Percentiles rank a stretch among this genome's conserved stretches.
These are phyloP conservation scores for Mycena capillaripes DNA, from an alignment of 768 basidiomycete species.

Conservation along the genomic window DNA sequence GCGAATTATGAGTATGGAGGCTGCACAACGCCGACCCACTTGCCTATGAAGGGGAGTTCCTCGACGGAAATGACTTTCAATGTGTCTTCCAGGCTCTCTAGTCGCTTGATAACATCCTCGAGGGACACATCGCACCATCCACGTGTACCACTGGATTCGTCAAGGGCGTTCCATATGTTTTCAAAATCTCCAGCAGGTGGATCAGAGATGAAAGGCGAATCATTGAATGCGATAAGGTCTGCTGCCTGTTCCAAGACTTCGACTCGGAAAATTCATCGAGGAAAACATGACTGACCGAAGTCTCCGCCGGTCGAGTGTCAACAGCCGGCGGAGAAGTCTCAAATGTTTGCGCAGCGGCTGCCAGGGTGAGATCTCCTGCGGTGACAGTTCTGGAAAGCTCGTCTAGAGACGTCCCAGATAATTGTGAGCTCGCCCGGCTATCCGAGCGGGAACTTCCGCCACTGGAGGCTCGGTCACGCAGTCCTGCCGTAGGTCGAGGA, in stretches of 20 bases:
- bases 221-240: constrained; percentile 79
- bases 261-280: neutral
- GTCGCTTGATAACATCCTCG: constrained; percentile 64
- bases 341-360: constrained; percentile 49
- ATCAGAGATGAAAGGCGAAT: constrained; percentile 76
- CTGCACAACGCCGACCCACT: constrained; percentile 40
- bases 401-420: constrained; percentile 44
- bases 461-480: constrained; percentile 51
- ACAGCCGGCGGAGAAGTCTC: constrained; percentile 37
- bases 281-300: neutral
- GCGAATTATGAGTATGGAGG: constrained; percentile 23
- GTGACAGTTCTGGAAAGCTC: constrained; percentile 47
- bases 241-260: constrained; percentile 15
- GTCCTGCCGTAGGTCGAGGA: constrained; percentile 65
- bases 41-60: constrained; percentile 73
- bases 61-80: constrained; percentile 69
- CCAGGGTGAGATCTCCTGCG: constrained; percentile 62
- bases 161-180: constrained; percentile 67
- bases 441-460: constrained; percentile 52
- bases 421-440: constrained; percentile 41
- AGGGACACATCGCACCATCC: constrained; percentile 79
- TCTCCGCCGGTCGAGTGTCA: neutral
- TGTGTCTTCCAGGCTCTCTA: constrained; percentile 61
- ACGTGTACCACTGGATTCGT: constrained; percentile 57
- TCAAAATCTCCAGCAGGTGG: constrained; percentile 63